phyloP scores from a whole-genome alignment of 352 stramenopile species.

The Globisporangium barbulae region DNA sequence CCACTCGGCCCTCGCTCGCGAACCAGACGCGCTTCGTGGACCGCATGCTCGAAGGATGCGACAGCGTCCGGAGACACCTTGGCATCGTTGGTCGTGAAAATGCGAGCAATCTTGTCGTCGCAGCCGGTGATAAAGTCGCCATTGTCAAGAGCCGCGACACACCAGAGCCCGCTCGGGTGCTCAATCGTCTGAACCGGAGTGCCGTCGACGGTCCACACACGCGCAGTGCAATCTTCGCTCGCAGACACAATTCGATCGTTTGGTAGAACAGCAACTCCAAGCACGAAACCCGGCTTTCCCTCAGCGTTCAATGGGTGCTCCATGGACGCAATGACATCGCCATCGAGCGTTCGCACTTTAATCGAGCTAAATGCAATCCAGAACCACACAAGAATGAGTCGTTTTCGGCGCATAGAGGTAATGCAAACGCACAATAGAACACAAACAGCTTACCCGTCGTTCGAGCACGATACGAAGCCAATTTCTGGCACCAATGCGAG shows the following conservation, averaged over 20 bases:
- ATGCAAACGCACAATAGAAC: background rate
- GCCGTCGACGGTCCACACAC: slow-evolving; percentile 65
- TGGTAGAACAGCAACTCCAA: slow-evolving; percentile 61
- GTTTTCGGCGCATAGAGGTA: background rate
- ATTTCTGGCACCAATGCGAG: slow-evolving; percentile 58
- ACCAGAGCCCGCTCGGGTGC: slow-evolving; percentile 85
- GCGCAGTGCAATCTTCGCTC: slow-evolving; percentile 80
- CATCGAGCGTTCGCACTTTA: slow-evolving; percentile 62
- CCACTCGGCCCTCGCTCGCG: slow-evolving; percentile 80
- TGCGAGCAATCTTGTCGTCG: slow-evolving; percentile 90
- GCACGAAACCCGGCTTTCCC: slow-evolving; percentile 81
- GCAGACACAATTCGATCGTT: slow-evolving; percentile 63
- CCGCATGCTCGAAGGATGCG: slow-evolving; percentile 60
- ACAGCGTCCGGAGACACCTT: slow-evolving; percentile 64
- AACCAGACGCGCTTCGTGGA: slow-evolving; percentile 51
- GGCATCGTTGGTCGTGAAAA: slow-evolving; percentile 85
- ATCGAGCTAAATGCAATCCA: slow-evolving; percentile 33
- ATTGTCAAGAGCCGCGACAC: slow-evolving; percentile 69
- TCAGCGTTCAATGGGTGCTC: slow-evolving; percentile 76
- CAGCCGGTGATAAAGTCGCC: slow-evolving; percentile 93
- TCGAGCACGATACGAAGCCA: slow-evolving; percentile 83
- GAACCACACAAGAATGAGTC: background rate
- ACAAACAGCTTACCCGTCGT: slow-evolving; percentile 52
- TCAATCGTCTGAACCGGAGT: slow-evolving; percentile 72
- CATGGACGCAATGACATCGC: slow-evolving; percentile 58